Conservation (phyloP, 768 basidiomycete species). For the Mycena chlorophos region DNA sequence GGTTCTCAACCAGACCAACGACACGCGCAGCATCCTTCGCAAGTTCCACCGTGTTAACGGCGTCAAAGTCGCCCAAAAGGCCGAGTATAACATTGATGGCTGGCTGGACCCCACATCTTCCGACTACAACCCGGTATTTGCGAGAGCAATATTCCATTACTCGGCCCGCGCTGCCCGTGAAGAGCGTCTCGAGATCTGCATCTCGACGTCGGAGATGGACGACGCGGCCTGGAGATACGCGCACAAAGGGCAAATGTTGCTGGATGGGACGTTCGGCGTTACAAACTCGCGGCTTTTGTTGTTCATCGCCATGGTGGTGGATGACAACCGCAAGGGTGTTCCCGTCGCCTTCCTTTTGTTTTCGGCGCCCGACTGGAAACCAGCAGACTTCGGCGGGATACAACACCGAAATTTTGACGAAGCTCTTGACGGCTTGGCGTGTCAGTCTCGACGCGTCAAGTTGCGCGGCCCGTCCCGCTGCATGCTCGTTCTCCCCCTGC, state of each 20-base stretch:
- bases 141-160: constrained; percentile 28
- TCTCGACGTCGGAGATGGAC: constrained; percentile 27
- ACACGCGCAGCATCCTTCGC: constrained; percentile 24
- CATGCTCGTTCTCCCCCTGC: constrained; percentile 20
- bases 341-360: constrained; percentile 34
- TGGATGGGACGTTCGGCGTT: constrained; percentile 28
- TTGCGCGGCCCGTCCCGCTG: not conserved
- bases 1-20: constrained; percentile 6
- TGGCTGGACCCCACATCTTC: constrained; percentile 27
- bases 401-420: constrained; percentile 23
- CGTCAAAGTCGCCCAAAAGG: constrained; percentile 6
- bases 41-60: constrained; percentile 21
- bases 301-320: constrained; percentile 33
- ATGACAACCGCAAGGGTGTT: constrained; percentile 28
- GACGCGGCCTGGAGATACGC: constrained; percentile 25
- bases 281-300: constrained; percentile 25
- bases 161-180: constrained; percentile 12
- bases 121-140: constrained; percentile 19
- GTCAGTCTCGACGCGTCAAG: constrained; percentile 5
- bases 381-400: constrained; percentile 30
- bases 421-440: constrained; percentile 29
- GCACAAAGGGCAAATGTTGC: constrained; percentile 21
- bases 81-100: constrained; percentile 26
- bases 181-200: constrained; percentile 28
- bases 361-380: constrained; percentile 32